Evolutionary conservation across 257 asterid species (phyloP).

Genomic region (Gentiana straminea): DNA sequence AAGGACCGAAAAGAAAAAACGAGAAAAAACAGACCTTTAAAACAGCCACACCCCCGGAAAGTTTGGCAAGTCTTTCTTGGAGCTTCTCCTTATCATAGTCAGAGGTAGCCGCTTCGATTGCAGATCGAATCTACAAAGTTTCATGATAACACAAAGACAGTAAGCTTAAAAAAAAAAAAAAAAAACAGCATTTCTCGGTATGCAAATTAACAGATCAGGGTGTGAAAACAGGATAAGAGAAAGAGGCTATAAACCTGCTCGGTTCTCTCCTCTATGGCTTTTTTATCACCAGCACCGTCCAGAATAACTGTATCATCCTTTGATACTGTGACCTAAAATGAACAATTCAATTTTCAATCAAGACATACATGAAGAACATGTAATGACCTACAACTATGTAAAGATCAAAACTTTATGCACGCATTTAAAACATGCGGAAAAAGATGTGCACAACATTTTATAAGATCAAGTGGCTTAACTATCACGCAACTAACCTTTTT

Average conservation of each 20-base stretch:
- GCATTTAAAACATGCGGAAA: background rate
- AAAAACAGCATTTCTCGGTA: too few species aligned
- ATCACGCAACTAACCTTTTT: constrained; percentile 46
- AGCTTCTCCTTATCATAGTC: constrained; percentile 90
- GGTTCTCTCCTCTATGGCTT: constrained; percentile 72
- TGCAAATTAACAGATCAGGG: too few species aligned
- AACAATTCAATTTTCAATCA: background rate
- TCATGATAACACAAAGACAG: too few species aligned
- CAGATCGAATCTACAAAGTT: constrained; percentile 50
- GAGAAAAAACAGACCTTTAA: constrained; percentile 43
- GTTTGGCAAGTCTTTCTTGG: constrained; percentile 90
- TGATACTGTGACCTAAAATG: constrained; percentile 61
- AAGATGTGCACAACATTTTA: background rate
- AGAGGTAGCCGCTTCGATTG: constrained; percentile 71
- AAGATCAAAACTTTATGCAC: too few species aligned
- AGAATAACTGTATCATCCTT: constrained; percentile 90
- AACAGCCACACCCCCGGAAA: constrained; percentile 97
- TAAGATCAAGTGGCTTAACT: background rate
- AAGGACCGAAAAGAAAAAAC: background rate
- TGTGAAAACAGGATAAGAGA: too few species aligned
- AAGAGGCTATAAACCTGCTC: constrained; percentile 49
- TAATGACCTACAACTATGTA: too few species aligned
- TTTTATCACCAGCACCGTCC: constrained; percentile 91
- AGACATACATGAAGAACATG: background rate
- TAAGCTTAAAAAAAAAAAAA: too few species aligned